Base-by-base conservation (phyloP, 2,329 filamentous ascomycete genomes). In the Alternaria sp. region DNA sequence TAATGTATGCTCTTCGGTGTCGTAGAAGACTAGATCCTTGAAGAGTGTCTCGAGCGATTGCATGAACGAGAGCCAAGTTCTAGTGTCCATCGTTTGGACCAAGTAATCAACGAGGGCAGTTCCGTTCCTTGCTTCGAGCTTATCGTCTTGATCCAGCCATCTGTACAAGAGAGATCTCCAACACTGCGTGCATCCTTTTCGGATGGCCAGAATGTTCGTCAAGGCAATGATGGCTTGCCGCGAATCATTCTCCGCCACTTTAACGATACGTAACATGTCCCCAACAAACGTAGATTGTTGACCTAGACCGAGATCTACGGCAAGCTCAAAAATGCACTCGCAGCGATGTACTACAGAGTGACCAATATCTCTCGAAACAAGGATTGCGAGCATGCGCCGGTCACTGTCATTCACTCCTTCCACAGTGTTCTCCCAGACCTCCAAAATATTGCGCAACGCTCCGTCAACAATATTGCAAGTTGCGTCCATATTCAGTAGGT, bases 11-110 rank as follows among this genome's bases (percentile, higher is more conserved):
- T 64, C 48, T 1, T 46, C 57, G 9, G 48, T 55, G 41, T 38
- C 64, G 11, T 63, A 28, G 38, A 58, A 51, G 22, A 20, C 28
- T 22, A 65, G 57, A 6, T 60, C 50, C 27, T 52, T 46, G 34
- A 74, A 75, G 5, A 76, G 49, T 5, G 51, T 54, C 32, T 69
- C 64, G 10, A 73, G 54, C 7, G 67, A 50, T 6, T 55, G 38
- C 48, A 74, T 66, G 53, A 71, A 74, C 14, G 59, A 53, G 4
- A 68, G 28, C 73, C 73, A 77, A 30, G 68, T 65, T 8, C 46
- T 50, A 5, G 60, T 53, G 28, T 61, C 68, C 60, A 74, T 67
- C 9, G 67, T 56, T 4, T 63, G 53, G 8, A 72, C 22, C 0
- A 63, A 54, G 49, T 70, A 62, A 0, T 73, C 64, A 4, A 73